Percentiles rank a stretch among this genome's conserved stretches.
Conservation (phyloP, 108 stramenopile species). For the Fistulifera pelliculosa region DNA sequence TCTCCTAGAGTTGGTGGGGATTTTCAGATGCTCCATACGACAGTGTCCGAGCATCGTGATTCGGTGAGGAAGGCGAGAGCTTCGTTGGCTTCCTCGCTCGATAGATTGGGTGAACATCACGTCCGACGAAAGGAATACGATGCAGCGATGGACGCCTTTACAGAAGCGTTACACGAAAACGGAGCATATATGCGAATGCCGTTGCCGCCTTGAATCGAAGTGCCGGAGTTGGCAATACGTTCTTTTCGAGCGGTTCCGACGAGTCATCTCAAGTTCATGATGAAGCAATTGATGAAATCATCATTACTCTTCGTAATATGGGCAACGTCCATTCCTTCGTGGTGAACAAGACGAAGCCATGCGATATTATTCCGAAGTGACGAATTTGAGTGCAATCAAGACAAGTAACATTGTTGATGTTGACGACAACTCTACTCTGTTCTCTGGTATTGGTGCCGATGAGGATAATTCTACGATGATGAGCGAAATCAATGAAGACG, state of each 20-base stretch:
- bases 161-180: constrained; percentile 58
- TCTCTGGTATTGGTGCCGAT: constrained; percentile 19
- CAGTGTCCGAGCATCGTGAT: constrained; percentile 33
- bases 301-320: constrained; percentile 55
- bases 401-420: constrained; percentile 1
- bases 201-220: constrained; percentile 10
- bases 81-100: constrained; percentile 42
- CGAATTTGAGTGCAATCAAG: constrained; percentile 54
- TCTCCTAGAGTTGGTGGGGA: constrained; percentile 39
- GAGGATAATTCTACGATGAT: constrained; percentile 46
- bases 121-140: constrained; percentile 67
- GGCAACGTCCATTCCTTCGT: constrained; percentile 75
- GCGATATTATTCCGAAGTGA: constrained; percentile 67
- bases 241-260: constrained; percentile 10
- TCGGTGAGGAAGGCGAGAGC: constrained; percentile 30
- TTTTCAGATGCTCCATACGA: constrained; percentile 41
- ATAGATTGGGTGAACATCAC: constrained; percentile 69
- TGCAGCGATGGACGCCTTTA: constrained; percentile 68
- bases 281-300: constrained; percentile 51
- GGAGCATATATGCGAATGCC: constrained; percentile 40
- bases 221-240: constrained; percentile 4
- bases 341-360: constrained; percentile 71
- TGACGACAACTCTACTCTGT: constrained; percentile 14
- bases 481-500: constrained; percentile 74
- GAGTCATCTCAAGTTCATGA: constrained; percentile 20